Evolutionary conservation across 495 filamentous ascomycete genomes (phyloP).

Genomic region (Usnea hakonensis): DNA sequence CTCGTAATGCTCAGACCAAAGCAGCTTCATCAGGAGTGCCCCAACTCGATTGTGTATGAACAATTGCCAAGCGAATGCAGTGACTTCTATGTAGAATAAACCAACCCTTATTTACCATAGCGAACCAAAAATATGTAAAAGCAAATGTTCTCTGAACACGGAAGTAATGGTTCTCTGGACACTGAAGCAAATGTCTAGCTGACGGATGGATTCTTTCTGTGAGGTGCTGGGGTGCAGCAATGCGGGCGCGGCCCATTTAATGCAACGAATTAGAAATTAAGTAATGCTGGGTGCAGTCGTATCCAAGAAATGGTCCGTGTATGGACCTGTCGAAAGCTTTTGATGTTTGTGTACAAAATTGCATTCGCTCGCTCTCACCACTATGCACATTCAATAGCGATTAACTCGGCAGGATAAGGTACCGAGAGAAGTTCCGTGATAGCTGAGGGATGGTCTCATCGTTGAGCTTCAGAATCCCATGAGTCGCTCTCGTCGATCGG

Average conservation of each 20-base stretch:
- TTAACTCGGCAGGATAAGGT: slow-evolving; percentile 1
- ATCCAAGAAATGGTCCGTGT: slow-evolving; percentile 4
- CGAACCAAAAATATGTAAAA: slow-evolving; percentile 8
- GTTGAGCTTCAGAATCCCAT: slow-evolving; percentile 51
- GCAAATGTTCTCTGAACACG: slow-evolving; percentile 6
- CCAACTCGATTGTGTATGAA: neutral
- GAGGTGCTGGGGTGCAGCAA: neutral
- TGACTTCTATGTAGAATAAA: slow-evolving; percentile 4
- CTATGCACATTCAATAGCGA: slow-evolving; percentile 1
- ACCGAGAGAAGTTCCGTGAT: slow-evolving; percentile 1
- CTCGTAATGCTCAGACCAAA: neutral
- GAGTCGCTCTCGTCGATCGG: slow-evolving; percentile 54
- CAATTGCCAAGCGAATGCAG: slow-evolving; percentile 18
- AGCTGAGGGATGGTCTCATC: slow-evolving; percentile 21
- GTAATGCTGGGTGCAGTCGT: neutral
- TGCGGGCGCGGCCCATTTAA: slow-evolving; percentile 1
- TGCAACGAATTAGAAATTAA: slow-evolving; percentile 9
- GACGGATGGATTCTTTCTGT: neutral
- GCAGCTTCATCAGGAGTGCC: slow-evolving; percentile 3
- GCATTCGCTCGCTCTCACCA: neutral
- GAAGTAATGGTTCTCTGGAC: neutral
- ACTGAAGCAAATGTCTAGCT: slow-evolving; percentile 12
- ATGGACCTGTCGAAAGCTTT: slow-evolving; percentile 3
- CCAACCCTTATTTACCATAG: slow-evolving; percentile 8
- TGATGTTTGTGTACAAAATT: neutral